Percentiles rank a stretch among this genome's conserved stretches.
phyloP scores from a whole-genome alignment of 1,284 basidiomycete genomes.

The Ustilago trichophora region DNA sequence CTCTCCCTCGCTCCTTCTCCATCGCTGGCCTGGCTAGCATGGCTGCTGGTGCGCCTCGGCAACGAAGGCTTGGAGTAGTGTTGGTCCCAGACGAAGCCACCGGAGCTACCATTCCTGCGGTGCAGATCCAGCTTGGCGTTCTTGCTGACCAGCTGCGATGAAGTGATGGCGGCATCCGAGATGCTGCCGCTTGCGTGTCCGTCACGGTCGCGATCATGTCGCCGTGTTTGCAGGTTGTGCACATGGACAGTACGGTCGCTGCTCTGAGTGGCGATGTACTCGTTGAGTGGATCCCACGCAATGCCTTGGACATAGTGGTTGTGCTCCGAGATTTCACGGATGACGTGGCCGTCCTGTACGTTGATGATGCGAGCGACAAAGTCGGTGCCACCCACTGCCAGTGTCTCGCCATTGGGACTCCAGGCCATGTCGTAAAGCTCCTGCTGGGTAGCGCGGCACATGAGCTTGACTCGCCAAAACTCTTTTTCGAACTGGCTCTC shows the following conservation, averaged over 20 bases:
- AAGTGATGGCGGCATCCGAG: slow-evolving; percentile 18
- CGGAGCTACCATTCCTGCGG: slow-evolving; percentile 47
- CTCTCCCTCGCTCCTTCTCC: slow-evolving; percentile 48
- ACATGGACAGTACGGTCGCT: slow-evolving; percentile 63
- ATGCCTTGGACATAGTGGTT: slow-evolving; percentile 66
- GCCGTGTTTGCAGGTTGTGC: slow-evolving; percentile 37
- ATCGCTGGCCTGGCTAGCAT: slow-evolving; percentile 55
- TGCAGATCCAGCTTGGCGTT: slow-evolving; percentile 56
- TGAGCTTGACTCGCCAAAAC: slow-evolving; percentile 89
- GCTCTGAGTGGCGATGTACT: slow-evolving; percentile 64
- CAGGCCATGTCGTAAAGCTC: slow-evolving; percentile 98
- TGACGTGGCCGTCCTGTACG: slow-evolving; percentile 72
- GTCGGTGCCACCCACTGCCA: slow-evolving; percentile 94
- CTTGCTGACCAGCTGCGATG: slow-evolving; percentile 50
- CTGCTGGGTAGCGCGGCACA: slow-evolving; percentile 73
- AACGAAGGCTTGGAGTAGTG: slow-evolving; percentile 50
- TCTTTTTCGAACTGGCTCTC: slow-evolving; percentile 91
- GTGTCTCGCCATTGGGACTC: slow-evolving; percentile 92
- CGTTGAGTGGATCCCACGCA: slow-evolving; percentile 64
- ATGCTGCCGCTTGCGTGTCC: slow-evolving; percentile 3
- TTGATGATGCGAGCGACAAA: slow-evolving; percentile 89
- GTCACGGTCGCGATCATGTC: slow-evolving; percentile 25
- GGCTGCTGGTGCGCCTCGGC: slow-evolving; percentile 57
- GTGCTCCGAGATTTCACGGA: slow-evolving; percentile 64
- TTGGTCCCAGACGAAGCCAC: slow-evolving; percentile 53